Evolutionary conservation across 306 rosid genomes (phyloP).

Genomic region (Quercus dentata): DNA sequence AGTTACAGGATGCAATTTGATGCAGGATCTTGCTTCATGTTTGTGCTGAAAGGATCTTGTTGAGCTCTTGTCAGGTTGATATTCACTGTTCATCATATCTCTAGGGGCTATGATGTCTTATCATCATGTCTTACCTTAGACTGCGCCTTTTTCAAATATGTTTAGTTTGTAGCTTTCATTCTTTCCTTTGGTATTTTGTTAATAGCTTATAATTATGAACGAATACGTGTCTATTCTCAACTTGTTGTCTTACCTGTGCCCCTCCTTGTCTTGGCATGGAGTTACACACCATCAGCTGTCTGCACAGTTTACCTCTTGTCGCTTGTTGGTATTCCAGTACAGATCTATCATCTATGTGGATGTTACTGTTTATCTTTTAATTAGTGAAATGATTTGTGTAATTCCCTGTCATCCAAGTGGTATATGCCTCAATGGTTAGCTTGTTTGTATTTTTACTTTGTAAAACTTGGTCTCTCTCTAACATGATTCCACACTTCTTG

Average conservation of each 20-base stretch:
- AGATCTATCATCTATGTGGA: no score
- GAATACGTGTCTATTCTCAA: background rate
- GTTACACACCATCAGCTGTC: background rate
- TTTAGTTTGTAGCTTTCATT: background rate
- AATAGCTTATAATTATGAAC: background rate
- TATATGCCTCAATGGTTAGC: background rate
- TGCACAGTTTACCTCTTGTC: background rate
- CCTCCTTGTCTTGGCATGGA: background rate
- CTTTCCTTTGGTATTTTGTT: background rate
- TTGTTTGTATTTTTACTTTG: background rate
- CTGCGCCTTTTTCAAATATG: background rate
- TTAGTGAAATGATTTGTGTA: no score
- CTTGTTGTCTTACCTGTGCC: background rate
- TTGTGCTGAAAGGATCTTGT: background rate
- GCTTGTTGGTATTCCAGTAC: background rate
- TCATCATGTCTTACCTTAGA: background rate
- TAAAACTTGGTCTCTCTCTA: background rate
- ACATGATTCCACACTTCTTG: background rate
- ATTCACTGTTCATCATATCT: background rate
- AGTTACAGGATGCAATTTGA: background rate
- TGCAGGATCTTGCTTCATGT: background rate
- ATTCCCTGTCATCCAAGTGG: background rate
- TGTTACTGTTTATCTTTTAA: no score
- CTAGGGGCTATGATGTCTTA: background rate
- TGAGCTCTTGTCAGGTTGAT: background rate